Evolutionary conservation across 441 rosid species (phyloP), one percentile per base, ranked within the genome.

Genomic region (Raphanus hybrid): DNA sequence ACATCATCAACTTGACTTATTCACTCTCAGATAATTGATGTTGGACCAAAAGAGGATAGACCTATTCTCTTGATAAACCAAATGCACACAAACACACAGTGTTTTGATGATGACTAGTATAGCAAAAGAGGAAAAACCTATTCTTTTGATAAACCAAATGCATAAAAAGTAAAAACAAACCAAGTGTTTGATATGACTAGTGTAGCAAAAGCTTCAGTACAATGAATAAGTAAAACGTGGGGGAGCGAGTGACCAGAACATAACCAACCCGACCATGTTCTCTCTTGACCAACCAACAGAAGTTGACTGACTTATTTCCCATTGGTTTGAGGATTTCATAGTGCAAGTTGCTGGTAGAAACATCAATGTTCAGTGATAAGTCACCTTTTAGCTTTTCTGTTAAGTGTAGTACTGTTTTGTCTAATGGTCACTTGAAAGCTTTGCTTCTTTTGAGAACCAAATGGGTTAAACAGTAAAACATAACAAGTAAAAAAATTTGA

Each of bases 391-490:
- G 23, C 76, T 71, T 71, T 70, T 79, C 57, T 55, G 74, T 74
- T 69, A 69, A 23, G 75, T 74, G 79, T 75, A 69, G 58, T 64
- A 79, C 71, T 74, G 75, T 69, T 69, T 74, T 79, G 72, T 74
- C 75, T 58, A 45, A 57, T 69, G 82, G 82, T 79, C 64, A 64
- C 62, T 43, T 54, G 61, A 73, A 50, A 1, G 8, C 12, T 52
- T 78, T 70, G 76, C 72, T 34, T 57, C 64, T 64, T 23, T 69
- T 64, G 63, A 69, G 45, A 74, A 69, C 50, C 71, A 69, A 55
- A 29, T 55, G 3, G 63, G 75, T 69, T 57, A 43, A 69, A 57
- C 67, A 43, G 71, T 69, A 41, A 69, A 69, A 69, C 64, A 64
- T 64, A 69, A 57, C 41, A 23, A 57, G 70, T 45, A 27, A 37